phyloP scores from a whole-genome alignment of 345 rosid species.

The Kernera saxatilis region DNA sequence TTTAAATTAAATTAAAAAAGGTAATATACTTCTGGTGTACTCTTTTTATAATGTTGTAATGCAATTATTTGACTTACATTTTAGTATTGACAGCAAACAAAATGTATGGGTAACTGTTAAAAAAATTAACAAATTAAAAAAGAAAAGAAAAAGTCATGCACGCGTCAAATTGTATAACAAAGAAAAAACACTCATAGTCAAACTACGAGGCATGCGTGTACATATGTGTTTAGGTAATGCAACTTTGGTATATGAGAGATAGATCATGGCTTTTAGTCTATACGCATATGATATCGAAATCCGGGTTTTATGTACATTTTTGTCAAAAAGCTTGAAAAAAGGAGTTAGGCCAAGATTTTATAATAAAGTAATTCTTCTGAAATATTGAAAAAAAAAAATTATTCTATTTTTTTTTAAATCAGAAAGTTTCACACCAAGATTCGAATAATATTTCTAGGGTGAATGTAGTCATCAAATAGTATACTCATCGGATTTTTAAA shows the following conservation, averaged over 20 bases:
- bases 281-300: conserved; percentile 2
- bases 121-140: too few species aligned
- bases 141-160: neutral
- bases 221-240: neutral
- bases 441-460: too few species aligned
- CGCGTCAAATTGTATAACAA: neutral
- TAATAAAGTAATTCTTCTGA: neutral
- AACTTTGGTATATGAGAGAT: neutral
- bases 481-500: too few species aligned
- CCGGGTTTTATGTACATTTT: conserved; percentile 15
- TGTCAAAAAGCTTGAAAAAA: conserved; percentile 13
- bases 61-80: neutral
- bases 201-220: conserved; percentile 12
- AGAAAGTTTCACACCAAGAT: too few species aligned
- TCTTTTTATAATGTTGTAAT: neutral
- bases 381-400: too few species aligned
- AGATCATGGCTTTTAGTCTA: neutral
- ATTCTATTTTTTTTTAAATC: too few species aligned
- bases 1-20: neutral
- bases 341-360: neutral
- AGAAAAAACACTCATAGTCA: neutral
- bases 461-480: too few species aligned
- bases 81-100: neutral
- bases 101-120: neutral
- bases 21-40: neutral